A percentile compares a stretch with the other conserved stretches of the same genome.
Evolutionary conservation across 2,329 filamentous ascomycete genomes (phyloP).

Genomic region (Immersiporthe knoxdaviesiana): DNA sequence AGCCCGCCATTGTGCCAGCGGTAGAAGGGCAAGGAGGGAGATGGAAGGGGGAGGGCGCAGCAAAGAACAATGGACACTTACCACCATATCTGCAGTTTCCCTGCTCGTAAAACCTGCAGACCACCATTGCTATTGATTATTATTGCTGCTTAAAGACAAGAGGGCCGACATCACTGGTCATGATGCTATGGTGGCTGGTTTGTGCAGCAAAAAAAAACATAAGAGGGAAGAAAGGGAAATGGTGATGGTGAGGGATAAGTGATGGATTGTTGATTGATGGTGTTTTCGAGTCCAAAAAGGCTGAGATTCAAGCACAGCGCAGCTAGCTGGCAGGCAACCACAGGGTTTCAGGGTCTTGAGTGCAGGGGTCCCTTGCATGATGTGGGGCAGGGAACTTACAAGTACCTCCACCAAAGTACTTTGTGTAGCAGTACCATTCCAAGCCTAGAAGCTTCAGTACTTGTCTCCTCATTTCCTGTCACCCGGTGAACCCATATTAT

Average conservation of each 20-base stretch:
- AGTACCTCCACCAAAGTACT: background rate
- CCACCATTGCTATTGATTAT: constrained; percentile 28
- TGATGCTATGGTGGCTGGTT: background rate
- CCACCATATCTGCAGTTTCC: constrained; percentile 57
- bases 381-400: background rate
- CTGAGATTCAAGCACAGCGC: background rate
- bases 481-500: too few species aligned
- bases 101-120: constrained; percentile 55
- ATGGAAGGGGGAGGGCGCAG: background rate
- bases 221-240: background rate
- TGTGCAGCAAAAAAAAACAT: background rate
- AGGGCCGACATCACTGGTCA: background rate
- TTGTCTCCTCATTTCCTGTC: too few species aligned
- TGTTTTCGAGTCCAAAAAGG: background rate
- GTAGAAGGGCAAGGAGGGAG: background rate
- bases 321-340: background rate
- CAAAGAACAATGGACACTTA: constrained; percentile 38
- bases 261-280: background rate
- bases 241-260: background rate
- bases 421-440: too few species aligned
- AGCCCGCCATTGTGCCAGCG: background rate
- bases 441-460: too few species aligned
- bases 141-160: background rate
- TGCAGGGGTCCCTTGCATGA: background rate
- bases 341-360: background rate